Percentiles rank a stretch among this genome's conserved stretches.
Conservation (phyloP, 352 stramenopile species). For the Pythium periplocum region DNA sequence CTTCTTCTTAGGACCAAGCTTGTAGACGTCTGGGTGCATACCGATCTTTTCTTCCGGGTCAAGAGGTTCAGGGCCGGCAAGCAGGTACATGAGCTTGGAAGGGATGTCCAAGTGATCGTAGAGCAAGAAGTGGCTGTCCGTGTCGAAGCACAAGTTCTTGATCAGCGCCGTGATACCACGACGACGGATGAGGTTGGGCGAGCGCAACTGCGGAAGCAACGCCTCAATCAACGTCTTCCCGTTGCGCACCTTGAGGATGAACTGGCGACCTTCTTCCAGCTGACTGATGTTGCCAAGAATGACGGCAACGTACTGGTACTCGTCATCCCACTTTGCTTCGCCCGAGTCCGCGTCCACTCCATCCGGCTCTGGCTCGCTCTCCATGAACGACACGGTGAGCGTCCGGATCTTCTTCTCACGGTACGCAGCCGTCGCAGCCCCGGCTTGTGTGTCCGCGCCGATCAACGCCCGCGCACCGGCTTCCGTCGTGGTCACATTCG, state of each 20-base stretch:
- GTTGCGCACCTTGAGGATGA: slow-evolving; percentile 69
- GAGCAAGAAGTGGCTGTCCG: slow-evolving; percentile 85
- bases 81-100: slow-evolving; percentile 69
- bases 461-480: slow-evolving; percentile 65
- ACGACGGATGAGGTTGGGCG: slow-evolving; percentile 75
- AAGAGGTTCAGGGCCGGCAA: slow-evolving; percentile 68
- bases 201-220: slow-evolving; percentile 73
- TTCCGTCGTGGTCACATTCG: slow-evolving; percentile 72
- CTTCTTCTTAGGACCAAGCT: slow-evolving; percentile 78
- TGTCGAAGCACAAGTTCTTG: slow-evolving; percentile 86
- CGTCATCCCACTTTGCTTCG: slow-evolving; percentile 83
- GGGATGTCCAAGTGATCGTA: slow-evolving; percentile 83
- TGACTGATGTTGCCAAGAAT: slow-evolving; percentile 84
- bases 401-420: slow-evolving; percentile 80
- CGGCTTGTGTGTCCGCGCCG: slow-evolving; percentile 44
- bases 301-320: slow-evolving; percentile 86
- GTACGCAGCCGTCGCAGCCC: slow-evolving; percentile 38
- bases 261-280: slow-evolving; percentile 69
- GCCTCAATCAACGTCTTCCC: slow-evolving; percentile 57
- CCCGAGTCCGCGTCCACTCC: slow-evolving; percentile 59
- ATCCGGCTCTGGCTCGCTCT: slow-evolving; percentile 71
- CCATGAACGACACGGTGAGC: slow-evolving; percentile 64
- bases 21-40: slow-evolving; percentile 75
- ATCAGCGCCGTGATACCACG: slow-evolving; percentile 59
- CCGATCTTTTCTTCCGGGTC: slow-evolving; percentile 76